Conservation (phyloP, 2,329 filamentous ascomycete species). For the Hypoxylon sp. region DNA sequence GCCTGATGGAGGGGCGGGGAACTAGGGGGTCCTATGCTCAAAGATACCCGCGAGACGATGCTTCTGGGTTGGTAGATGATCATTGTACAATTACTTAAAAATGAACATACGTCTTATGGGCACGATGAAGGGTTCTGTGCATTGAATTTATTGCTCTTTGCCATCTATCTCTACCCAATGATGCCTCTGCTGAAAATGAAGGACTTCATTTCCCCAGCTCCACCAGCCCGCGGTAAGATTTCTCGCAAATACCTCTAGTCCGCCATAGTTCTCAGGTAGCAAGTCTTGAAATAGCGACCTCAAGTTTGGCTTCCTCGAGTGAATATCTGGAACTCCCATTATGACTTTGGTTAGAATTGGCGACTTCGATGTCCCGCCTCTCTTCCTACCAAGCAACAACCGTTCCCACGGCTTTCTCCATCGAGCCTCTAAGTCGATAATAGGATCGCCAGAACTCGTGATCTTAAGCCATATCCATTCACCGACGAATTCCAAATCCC, state of each 20-base stretch:
- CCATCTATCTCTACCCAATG: conserved; percentile 54
- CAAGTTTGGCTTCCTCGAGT: conserved; percentile 81
- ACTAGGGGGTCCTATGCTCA: no score
- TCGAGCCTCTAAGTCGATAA: conserved; percentile 65
- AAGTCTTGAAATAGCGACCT: conserved; percentile 65
- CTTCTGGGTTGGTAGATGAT: conserved; percentile 12
- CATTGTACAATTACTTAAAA: conserved; percentile 21
- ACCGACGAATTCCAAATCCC: conserved; percentile 70
- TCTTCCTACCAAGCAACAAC: conserved; percentile 67
- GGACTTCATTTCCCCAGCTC: conserved; percentile 78
- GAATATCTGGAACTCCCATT: conserved; percentile 75
- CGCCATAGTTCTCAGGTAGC: conserved; percentile 61
- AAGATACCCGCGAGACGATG: no score
- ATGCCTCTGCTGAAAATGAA: conserved; percentile 71
- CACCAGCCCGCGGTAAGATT: conserved; percentile 80
- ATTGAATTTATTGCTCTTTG: conserved; percentile 20
- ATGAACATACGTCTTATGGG: conserved; percentile 31
- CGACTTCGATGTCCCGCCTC: conserved; percentile 44
- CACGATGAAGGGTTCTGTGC: conserved; percentile 14
- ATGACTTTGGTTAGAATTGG: conserved; percentile 64
- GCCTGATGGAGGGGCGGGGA: no score
- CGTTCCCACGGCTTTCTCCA: conserved; percentile 83
- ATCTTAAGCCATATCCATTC: conserved; percentile 86
- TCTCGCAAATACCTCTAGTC: conserved; percentile 80
- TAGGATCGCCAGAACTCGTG: conserved; percentile 69